Evolutionary conservation across 2,329 filamentous ascomycete species (phyloP).

Genomic region (Xylariaceae sp.): DNA sequence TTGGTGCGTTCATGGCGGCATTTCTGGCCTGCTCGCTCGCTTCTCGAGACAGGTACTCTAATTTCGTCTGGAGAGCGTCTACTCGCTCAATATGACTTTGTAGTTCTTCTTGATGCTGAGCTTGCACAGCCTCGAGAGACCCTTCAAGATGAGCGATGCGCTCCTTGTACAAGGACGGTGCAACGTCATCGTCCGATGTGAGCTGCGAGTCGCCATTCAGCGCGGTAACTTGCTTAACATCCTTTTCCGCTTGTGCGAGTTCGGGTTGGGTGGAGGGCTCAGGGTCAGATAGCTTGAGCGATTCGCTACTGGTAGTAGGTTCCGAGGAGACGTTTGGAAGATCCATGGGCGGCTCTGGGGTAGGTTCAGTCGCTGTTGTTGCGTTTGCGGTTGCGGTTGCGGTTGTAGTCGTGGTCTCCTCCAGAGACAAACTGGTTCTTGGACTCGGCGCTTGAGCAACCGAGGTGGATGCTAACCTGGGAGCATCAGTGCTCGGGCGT

Average conservation of each 20-base stretch:
- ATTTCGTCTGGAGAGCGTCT: slow-evolving; percentile 84
- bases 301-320: background rate
- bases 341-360: background rate
- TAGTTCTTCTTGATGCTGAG: slow-evolving; percentile 71
- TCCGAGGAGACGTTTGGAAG: background rate
- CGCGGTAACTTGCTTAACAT: background rate
- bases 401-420: slow-evolving; percentile 14
- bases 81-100: slow-evolving; percentile 82
- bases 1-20: slow-evolving; percentile 54
- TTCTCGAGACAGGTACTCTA: slow-evolving; percentile 80
- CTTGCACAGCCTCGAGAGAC: slow-evolving; percentile 37
- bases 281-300: slow-evolving; percentile 9
- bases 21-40: slow-evolving; percentile 70
- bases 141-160: slow-evolving; percentile 37
- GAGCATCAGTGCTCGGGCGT: slow-evolving; percentile 38
- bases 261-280: slow-evolving; percentile 21
- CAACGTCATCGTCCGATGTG: slow-evolving; percentile 8
- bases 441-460: slow-evolving; percentile 14
- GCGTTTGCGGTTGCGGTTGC: slow-evolving; percentile 12
- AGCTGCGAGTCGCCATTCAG: background rate
- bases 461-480: slow-evolving; percentile 15
- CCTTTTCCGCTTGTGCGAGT: background rate
- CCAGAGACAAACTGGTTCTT: slow-evolving; percentile 21
- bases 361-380: background rate
- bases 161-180: slow-evolving; percentile 36